Evolutionary conservation across 208 protist genomes (phyloP).

Genomic region (Trypanosoma scelopori): DNA sequence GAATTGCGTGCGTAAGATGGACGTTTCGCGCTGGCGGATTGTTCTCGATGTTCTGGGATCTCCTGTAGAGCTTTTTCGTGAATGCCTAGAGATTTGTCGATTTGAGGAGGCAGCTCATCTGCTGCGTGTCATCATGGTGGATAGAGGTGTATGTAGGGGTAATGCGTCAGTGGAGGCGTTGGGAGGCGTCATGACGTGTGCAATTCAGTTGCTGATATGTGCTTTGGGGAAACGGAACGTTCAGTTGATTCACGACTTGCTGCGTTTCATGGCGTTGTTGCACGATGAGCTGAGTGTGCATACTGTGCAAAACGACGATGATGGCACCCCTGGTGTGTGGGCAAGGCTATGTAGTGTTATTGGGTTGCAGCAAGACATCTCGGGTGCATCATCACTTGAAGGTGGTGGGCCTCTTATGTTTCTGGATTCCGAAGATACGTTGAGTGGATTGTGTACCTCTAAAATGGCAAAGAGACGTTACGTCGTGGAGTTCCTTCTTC

Average conservation of each 20-base stretch:
- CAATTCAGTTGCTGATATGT: conserved; percentile 39
- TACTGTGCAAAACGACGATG: background rate
- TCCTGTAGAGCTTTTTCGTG: conserved; percentile 57
- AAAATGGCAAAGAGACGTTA: background rate
- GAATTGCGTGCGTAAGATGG: conserved; percentile 75
- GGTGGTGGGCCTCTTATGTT: conserved; percentile 8
- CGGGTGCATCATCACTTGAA: background rate
- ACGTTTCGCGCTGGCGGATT: conserved; percentile 55
- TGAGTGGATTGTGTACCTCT: background rate
- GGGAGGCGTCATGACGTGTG: conserved; percentile 33
- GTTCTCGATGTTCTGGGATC: conserved; percentile 66
- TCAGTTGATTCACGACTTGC: conserved; percentile 53
- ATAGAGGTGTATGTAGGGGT: conserved; percentile 8
- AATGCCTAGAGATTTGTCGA: conserved; percentile 62
- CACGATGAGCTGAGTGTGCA: conserved; percentile 41
- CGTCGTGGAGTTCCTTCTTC: conserved; percentile 16
- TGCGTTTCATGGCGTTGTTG: conserved; percentile 73
- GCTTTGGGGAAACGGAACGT: conserved; percentile 41
- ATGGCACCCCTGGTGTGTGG: conserved; percentile 2
- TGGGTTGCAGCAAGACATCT: conserved; percentile 11
- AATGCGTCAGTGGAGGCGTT: conserved; percentile 21
- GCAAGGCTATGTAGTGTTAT: conserved; percentile 8
- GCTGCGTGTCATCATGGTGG: conserved; percentile 71
- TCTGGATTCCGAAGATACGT: background rate
- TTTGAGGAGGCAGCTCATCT: conserved; percentile 68